Base-by-base conservation (phyloP, 2,329 filamentous ascomycete genomes). In the Trichophyton rubrum region DNA sequence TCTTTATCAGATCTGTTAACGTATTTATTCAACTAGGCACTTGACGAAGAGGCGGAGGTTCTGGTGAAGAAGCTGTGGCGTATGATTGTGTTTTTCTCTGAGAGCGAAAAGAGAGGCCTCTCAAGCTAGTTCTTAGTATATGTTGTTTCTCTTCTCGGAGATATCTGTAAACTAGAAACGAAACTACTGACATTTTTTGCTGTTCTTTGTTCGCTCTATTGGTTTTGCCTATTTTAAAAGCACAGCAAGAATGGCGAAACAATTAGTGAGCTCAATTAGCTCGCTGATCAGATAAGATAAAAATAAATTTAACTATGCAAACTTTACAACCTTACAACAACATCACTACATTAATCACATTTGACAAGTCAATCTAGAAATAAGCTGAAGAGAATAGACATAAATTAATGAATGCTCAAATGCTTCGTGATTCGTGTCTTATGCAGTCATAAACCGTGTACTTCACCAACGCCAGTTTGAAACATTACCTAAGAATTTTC, bases 31-130 rank as follows among this genome's bases (percentile, higher is more conserved):
- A 20, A 7, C 7, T 27, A 92, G 85, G 89, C 90, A 49, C 79
- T 99, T 64, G 93, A 96, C 70, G 93, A 99, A 69, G 93, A 97
- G 71, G 90, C 91, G 9, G 91, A 96, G 73, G 86, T 89, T 27
- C 77, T 99, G 66, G 91, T 97, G 57, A 95, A 90, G 82, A 97
- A 96, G 77, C 82, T 99, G 40, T 99, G 93, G 93, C 85, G 92
- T 58, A 95, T 97, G 90, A 85, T 96, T 61, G 95, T 97, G 69
- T 97, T 96, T 83, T 96, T 92, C 69, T 93, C 89, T 4, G 92
- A 97, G 74, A 89, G 87, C 69, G 92, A 96, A 80, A 95, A 93
- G 78, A 80, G 90, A 64, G 91, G 91, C 1, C 78, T 96, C 63
- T 57, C 55, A 7, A 33, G 49, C 22, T 53, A 53, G 27, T 27